A percentile compares a stretch with the other conserved stretches of the same genome.
Evolutionary conservation across 106 monocot genomes (phyloP).

Genomic region (Dendrobium nobile): DNA sequence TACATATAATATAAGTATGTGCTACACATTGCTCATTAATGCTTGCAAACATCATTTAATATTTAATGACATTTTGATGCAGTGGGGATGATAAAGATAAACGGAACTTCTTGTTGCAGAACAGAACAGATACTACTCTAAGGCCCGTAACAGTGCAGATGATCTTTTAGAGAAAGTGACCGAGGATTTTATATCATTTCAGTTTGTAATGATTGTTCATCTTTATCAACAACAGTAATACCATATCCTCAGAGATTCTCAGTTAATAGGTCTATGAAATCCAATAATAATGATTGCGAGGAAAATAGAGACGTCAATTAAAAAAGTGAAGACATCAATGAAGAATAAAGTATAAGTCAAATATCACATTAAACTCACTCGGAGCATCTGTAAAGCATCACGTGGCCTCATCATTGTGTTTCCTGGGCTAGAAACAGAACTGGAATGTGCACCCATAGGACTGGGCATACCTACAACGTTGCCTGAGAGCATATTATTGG

Average conservation of each 20-base stretch:
- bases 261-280: background rate
- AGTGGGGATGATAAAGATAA: background rate
- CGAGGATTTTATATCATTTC: background rate
- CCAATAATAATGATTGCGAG: background rate
- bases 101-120: background rate
- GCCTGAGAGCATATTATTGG: constrained; percentile 45
- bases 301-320: background rate
- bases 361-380: constrained; percentile 39
- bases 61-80: background rate
- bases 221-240: background rate
- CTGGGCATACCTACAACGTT: constrained; percentile 50
- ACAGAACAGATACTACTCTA: background rate
- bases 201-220: background rate
- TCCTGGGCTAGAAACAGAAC: constrained; percentile 40
- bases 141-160: background rate
- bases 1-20: background rate
- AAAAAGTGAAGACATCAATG: background rate
- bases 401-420: constrained; percentile 68
- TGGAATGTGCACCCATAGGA: constrained; percentile 35
- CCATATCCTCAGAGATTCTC: background rate
- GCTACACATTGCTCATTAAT: background rate
- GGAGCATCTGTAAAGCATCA: constrained; percentile 53
- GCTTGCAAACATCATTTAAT: background rate
- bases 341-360: background rate
- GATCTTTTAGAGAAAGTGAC: background rate